Evolutionary conservation across 371 early-diverging fungal species (phyloP), one percentile per base, ranked within the genome.

Genomic region (Chytridiales sp.): DNA sequence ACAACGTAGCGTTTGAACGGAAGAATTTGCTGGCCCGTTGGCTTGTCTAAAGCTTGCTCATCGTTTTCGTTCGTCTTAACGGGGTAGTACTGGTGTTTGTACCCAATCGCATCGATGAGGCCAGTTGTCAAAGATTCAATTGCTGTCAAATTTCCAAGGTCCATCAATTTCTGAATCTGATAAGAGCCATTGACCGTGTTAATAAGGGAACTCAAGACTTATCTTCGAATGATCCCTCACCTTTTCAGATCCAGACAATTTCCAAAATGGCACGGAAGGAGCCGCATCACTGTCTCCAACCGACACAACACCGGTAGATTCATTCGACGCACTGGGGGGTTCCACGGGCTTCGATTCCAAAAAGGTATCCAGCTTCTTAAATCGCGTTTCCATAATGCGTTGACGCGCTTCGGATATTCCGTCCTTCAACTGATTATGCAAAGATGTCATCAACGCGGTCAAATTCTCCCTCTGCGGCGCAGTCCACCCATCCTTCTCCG

Each of bases 381-480:
- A 11, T 17, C 51, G 5, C 17, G 48, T 19, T 6, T 27, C 54
- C 2, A 43, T 52, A 22, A 27, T 24, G 4, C 4, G 31, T 4
- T 36, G 13, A 9, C 80, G 78, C 1, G 71, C 53, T 4, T 54
- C 59, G 8, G 74, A 79, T 53, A 81, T 80, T 21, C 74, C 80
- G 21, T 42, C 48, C 26, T 78, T 6, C 21, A 83, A 42, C 31
- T 76, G 74, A 8, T 68, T 52, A 52, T 80, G 80, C 19, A 85
- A 67, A 1, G 73, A 70, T 17, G 57, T 55, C 21, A 80, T 62
- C 22, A 83, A 53, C 42, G 59, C 59, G 55, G 68, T 61, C 47
- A 74, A 52, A 69, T 84, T 84, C 41, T 82, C 76, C 26, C 70
- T 68, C 48, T 79, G 78, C 15, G 71, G 72, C 4, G 62, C 68